Evolutionary conservation across 441 rosid genomes (phyloP).

Genomic region (Gossypium lobatum): DNA sequence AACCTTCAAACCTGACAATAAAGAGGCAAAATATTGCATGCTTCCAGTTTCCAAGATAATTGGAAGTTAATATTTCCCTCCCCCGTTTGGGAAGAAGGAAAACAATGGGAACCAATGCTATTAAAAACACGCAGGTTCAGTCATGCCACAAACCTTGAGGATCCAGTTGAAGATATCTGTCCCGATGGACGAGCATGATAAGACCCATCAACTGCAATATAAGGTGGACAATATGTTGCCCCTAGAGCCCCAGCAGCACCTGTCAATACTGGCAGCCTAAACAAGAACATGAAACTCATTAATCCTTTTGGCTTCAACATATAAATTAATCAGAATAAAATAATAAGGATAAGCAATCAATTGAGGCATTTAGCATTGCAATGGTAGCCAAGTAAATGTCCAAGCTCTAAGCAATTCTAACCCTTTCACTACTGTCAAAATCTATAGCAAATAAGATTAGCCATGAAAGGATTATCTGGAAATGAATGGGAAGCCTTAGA

Average conservation of each 20-base stretch:
- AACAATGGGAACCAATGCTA: neutral
- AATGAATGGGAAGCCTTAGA: neutral
- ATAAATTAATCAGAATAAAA: neutral
- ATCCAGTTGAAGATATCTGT: slow-evolving; percentile 53
- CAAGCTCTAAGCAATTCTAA: neutral
- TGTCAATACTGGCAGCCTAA: slow-evolving; percentile 82
- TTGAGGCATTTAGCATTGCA: neutral
- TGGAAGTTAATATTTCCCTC: too few relatives aligned
- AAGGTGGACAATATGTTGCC: slow-evolving; percentile 71
- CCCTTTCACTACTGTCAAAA: neutral
- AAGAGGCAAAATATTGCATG: neutral
- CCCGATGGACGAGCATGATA: slow-evolving; percentile 52
- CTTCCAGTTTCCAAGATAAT: neutral
- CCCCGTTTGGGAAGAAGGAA: too few relatives aligned
- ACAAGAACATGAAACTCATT: slow-evolving; percentile 12
- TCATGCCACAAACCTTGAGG: slow-evolving; percentile 47
- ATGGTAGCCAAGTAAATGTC: neutral
- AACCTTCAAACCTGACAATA: neutral
- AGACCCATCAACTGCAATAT: slow-evolving; percentile 67
- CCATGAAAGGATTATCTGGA: neutral
- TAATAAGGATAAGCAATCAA: neutral
- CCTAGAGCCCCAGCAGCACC: slow-evolving; percentile 87
- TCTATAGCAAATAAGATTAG: neutral
- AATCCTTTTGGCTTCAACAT: neutral
- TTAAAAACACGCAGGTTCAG: neutral